These are phyloP conservation scores for Suhomyces xylopsoci DNA, from an alignment of 805 yeast species.

Conservation along the genomic window DNA sequence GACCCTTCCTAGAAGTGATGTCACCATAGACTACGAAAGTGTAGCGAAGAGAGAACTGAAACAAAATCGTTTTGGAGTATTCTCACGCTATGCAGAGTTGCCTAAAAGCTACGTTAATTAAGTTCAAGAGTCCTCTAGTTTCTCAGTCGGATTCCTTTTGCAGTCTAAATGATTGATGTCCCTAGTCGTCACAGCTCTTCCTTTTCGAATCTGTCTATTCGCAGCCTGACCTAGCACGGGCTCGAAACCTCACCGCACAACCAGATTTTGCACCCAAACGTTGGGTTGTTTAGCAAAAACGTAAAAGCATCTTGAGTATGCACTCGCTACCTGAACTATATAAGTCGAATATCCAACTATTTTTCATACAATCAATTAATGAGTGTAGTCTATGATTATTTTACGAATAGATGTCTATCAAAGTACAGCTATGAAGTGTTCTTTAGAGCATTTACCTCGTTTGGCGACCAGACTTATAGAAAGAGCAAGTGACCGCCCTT, in stretches of 20 bases:
- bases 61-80: conserved; percentile 63
- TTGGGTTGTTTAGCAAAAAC: not conserved
- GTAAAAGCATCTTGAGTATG: not conserved
- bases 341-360: not conserved
- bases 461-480: not conserved
- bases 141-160: conserved; percentile 47
- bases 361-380: not conserved
- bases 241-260: not conserved
- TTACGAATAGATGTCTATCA: not conserved
- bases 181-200: not conserved
- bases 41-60: conserved; percentile 73
- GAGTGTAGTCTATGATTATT: not conserved
- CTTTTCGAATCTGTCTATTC: not conserved
- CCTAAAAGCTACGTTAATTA: conserved; percentile 44
- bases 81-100: conserved; percentile 27
- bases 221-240: not conserved
- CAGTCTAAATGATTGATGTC: too few relatives aligned
- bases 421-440: not conserved
- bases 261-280: not conserved
- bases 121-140: conserved; percentile 62
- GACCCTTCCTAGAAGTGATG: conserved; percentile 38
- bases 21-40: conserved; percentile 53
- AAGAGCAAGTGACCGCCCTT: not conserved
- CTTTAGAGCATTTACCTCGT: too few relatives aligned
- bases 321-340: too few relatives aligned